Percentiles rank a stretch among this genome's conserved stretches.
phyloP scores from a whole-genome alignment of 1,139 yeast genomes.

The Yamadazyma songkhlaensis region DNA sequence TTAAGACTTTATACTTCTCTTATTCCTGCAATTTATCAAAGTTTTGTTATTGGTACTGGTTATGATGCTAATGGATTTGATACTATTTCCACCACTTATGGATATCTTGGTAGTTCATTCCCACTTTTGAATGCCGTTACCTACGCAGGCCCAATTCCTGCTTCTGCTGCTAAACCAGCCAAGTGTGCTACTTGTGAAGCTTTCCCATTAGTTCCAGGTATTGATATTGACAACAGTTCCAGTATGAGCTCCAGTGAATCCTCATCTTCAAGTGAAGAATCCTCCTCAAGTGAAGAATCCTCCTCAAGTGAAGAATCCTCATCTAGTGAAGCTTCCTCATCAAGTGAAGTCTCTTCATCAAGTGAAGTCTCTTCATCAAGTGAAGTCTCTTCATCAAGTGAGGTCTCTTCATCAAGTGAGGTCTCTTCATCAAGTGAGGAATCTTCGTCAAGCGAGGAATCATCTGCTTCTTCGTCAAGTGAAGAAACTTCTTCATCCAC shows the following conservation, averaged over 20 bases:
- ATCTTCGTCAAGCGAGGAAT: constrained; percentile 8
- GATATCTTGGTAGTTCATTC: constrained; percentile 14
- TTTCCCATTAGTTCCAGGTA: constrained; percentile 9
- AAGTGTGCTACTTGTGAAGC: constrained; percentile 6
- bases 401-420: not conserved
- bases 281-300: constrained; percentile 1
- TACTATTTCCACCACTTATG: constrained; percentile 14
- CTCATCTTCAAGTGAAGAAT: not conserved
- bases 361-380: constrained; percentile 1
- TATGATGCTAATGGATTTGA: constrained; percentile 14
- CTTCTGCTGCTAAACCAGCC: constrained; percentile 4
- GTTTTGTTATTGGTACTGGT: constrained; percentile 24
- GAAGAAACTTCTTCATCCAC: constrained; percentile 10
- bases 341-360: not conserved
- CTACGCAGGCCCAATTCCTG: constrained; percentile 10
- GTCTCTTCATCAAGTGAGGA: constrained; percentile 5
- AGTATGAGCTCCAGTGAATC: not conserved
- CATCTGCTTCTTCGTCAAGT: constrained; percentile 11
- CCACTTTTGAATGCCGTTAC: constrained; percentile 8
- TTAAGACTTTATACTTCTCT: constrained; percentile 8
- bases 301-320: not conserved
- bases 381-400: constrained; percentile 1
- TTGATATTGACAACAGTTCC: constrained; percentile 2
- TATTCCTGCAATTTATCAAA: constrained; percentile 6
- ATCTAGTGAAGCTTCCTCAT: not conserved